Base-by-base conservation (phyloP, 2,329 filamentous ascomycete species). In the Boeremia lycopersici region DNA sequence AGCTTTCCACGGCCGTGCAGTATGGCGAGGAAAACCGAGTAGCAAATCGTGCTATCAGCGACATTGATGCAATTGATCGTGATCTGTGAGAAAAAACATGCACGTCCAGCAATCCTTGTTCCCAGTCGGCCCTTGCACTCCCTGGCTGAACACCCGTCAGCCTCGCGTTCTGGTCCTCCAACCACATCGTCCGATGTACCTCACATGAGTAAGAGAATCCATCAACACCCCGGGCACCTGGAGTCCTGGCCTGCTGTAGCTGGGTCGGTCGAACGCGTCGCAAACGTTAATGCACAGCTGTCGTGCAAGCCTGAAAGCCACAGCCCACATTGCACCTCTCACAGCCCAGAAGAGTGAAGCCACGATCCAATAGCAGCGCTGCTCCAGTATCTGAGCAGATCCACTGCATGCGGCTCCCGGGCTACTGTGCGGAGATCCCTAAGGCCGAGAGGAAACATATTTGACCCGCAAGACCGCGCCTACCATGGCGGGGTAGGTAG, bases 251-350 rank as follows among this genome's bases (percentile, higher is more conserved):
- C 38, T 39, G 19, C 36, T 19, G 36, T 25, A 40, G 47, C 50
- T 59, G 55, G 61, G 29, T 58, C 65, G 65, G 65, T 63, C 65
- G 65, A 68, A 43, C 65, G 65, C 65, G 46, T 25, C 48, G 43
- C 33, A 57, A 49, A 59, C 56, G 39, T 45, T 59, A 48, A 46
- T 35, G 30, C 43, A 29, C 17, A 47, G 55, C 31, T 39, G 40
- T 31, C 41, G 54, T 49, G 43, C 53, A 49, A 58, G 55, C 42
- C 35, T 26, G 11, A 43, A 57, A 64, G 62, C 62, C 60, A 59
- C 57, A 57, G 34, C 41, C 43, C 47, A 46, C 50, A 52, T 42
- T 45, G 48, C 48, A 53, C 48, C 43, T 59, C 39, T 25, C 38
- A 40, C 48, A 8, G 48, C 36, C 17, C 50, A 43, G 36, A 29